These are phyloP conservation scores for Meyerozyma carpophila DNA, from an alignment of 1,139 yeast species.

Conservation along the genomic window DNA sequence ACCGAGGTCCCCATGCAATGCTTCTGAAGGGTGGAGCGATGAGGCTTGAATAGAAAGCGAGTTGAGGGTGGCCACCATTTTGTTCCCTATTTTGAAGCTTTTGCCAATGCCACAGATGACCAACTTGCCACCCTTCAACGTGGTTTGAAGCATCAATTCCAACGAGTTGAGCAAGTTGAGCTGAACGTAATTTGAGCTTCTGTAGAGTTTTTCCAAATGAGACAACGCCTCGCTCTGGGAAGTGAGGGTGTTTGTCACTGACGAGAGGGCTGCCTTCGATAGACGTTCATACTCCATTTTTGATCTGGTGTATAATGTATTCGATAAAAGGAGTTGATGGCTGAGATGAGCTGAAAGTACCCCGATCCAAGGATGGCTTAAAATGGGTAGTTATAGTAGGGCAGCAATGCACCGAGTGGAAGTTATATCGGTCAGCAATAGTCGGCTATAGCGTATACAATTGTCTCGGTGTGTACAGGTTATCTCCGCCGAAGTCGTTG, in stretches of 20 bases:
- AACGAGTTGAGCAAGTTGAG: slow-evolving; percentile 47
- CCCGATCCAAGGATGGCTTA: neutral
- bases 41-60: slow-evolving; percentile 70
- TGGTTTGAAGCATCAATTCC: slow-evolving; percentile 44
- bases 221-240: slow-evolving; percentile 32
- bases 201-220: slow-evolving; percentile 25
- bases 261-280: slow-evolving; percentile 15
- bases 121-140: slow-evolving; percentile 54
- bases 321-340: neutral
- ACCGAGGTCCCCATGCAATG: slow-evolving; percentile 88
- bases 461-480: neutral
- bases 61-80: slow-evolving; percentile 76
- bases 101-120: slow-evolving; percentile 83
- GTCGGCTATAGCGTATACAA: no score
- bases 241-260: slow-evolving; percentile 25
- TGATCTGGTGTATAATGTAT: no score
- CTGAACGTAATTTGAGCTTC: slow-evolving; percentile 37
- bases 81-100: slow-evolving; percentile 71
- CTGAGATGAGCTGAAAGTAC: neutral
- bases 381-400: neutral
- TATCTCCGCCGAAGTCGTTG: neutral
- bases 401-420: neutral
- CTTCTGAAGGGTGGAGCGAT: slow-evolving; percentile 76
- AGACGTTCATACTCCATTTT: neutral
- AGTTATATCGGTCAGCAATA: no score